A percentile compares a stretch with the other conserved stretches of the same genome.
Conservation (phyloP, 2,329 filamentous ascomycete species). For the Knufia petricola region DNA sequence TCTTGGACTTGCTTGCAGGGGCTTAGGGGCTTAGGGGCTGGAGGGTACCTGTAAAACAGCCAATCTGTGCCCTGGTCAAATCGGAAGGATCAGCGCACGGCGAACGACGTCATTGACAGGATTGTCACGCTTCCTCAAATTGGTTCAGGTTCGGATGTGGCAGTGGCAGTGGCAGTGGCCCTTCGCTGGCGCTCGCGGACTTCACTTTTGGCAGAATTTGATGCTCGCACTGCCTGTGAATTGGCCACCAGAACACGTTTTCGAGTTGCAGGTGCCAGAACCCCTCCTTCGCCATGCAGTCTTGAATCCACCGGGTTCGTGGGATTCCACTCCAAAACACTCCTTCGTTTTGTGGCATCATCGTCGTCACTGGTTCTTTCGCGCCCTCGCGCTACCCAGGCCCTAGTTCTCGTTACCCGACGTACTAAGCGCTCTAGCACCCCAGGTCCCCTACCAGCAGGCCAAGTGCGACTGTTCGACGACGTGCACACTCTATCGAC, state of each 20-base stretch:
- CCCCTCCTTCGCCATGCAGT: not conserved
- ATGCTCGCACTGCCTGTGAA: not conserved
- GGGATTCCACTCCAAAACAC: not conserved
- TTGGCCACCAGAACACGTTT: not conserved
- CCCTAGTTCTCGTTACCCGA: not conserved
- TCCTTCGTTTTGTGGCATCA: slow-evolving; percentile 3
- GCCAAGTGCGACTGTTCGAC: not conserved
- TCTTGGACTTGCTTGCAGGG: not conserved
- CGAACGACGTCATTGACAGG: not conserved
- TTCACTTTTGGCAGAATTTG: not conserved
- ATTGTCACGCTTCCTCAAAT: not conserved
- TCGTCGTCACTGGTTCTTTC: slow-evolving; percentile 1
- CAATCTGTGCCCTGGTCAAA: not conserved
- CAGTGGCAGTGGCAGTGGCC: too few relatives aligned
- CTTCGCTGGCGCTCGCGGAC: too few relatives aligned
- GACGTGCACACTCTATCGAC: not conserved
- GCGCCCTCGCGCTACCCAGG: not conserved
- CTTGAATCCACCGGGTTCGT: not conserved
- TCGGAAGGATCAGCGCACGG: not conserved
- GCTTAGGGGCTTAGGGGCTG: not conserved
- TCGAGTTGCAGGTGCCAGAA: not conserved
- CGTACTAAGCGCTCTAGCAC: not conserved
- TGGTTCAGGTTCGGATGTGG: too few relatives aligned
- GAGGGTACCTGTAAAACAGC: not conserved
- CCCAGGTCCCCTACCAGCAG: not conserved